phyloP scores from a whole-genome alignment of 2,329 filamentous ascomycete species.

The Passalora sequoiae region DNA sequence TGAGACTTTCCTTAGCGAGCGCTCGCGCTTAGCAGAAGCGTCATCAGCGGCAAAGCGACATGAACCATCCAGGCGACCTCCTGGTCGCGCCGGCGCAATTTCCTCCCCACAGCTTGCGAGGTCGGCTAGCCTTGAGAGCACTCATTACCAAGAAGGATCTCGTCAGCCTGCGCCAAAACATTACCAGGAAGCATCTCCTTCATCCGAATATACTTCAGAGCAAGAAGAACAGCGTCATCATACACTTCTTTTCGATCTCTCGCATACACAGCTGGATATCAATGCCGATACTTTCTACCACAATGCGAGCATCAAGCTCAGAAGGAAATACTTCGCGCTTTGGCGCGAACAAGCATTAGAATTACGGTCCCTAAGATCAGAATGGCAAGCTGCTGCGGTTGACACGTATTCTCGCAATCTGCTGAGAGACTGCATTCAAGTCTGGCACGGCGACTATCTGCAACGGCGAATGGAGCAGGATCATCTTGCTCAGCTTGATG shows the following conservation, averaged over 20 bases:
- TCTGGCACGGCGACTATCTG: constrained; percentile 36
- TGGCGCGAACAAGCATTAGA: constrained; percentile 45
- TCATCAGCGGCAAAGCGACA: constrained; percentile 4
- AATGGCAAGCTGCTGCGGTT: constrained; percentile 39
- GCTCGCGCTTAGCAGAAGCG: constrained; percentile 16
- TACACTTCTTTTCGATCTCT: constrained; percentile 23
- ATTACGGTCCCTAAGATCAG: constrained; percentile 24
- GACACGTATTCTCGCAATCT: constrained; percentile 49
- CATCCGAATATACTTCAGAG: constrained; percentile 15
- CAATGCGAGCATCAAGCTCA: constrained; percentile 19
- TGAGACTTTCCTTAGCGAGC: constrained; percentile 42
- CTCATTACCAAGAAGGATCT: background rate
- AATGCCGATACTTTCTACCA: constrained; percentile 28
- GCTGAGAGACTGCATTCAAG: constrained; percentile 49
- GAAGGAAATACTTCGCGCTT: constrained; percentile 21
- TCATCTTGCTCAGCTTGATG: constrained; percentile 11
- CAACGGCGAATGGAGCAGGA: constrained; percentile 13
- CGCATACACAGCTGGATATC: constrained; percentile 26
- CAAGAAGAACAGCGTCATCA: constrained; percentile 16
- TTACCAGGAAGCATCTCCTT: constrained; percentile 14
- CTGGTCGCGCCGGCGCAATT: constrained; percentile 15
- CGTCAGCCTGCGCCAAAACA: constrained; percentile 17
- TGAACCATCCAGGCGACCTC: constrained; percentile 18
- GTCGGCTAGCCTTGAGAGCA: constrained; percentile 20
- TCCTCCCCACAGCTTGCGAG: constrained; percentile 16